Evolutionary conservation across 495 filamentous ascomycete species (phyloP), one percentile per base, ranked within the genome.

Genomic region (Aspergillus sparsus): DNA sequence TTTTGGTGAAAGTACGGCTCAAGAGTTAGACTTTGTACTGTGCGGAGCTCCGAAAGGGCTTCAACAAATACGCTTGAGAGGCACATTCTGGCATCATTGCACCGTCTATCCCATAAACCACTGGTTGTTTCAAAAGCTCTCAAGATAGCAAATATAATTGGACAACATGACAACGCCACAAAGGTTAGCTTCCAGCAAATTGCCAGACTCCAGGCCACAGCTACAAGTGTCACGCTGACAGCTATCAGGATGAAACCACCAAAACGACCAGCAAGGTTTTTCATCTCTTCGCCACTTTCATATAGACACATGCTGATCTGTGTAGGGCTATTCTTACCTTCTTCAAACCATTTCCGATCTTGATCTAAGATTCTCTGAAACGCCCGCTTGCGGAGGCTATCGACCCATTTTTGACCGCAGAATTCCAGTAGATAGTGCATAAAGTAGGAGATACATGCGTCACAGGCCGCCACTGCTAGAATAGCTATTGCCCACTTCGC

Each of bases 281-380:
- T 82, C 82, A 93, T 93, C 66, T 96, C 90, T 71, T 98, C 94
- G 2, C 86, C 90, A 65, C 93, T 88, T 50, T 90, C 82, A 64
- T 94, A 90, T 5, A 97, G 82, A 52, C 83, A 89, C 54, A 89
- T 83, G 0, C 77, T 83, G 13, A 98, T 80, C 34, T 79, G 74
- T 6, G 77, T 72, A 2, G 89, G 73, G 0, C 77, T 82, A 72
- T 97, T 90, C 41, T 75, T 77, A 3, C 87, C 78, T 27, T 82
- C 75, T 60, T 92, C 89, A 64, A 97, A 97, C 89, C 91, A 98
- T n/a, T 80, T 70, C 61, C 82, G 84, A 11, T 92, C 91, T 70
- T 98, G 94, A 39, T 83, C 79, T 8, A 98, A 76, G 13, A 97
- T 82, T 3, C 84, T 84, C 56, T 78, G 77, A 51, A 97, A 78